Base-by-base conservation (phyloP, 805 yeast species). In the Metschnikowia peoriensis region DNA sequence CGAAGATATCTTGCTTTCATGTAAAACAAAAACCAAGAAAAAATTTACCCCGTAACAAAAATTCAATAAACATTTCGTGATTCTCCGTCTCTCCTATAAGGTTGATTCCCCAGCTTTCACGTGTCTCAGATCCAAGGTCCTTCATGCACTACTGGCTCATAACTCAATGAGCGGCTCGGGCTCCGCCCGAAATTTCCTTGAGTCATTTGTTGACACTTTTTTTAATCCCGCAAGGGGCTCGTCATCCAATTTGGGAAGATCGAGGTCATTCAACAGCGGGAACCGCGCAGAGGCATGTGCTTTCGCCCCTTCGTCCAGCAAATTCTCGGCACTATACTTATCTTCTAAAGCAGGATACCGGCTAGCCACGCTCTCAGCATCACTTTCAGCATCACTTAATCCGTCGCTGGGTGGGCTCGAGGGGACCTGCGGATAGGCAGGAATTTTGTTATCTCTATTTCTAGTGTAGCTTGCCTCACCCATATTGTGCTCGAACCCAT, bases 161-260 rank as follows among this genome's bases (percentile, higher is more conserved):
- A 75, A 57, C 54, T 75, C 79, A 50, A 75, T 75, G 49, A 75
- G 67, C 15, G 76, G 74, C 53, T 71, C 76, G 7, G 77, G 77
- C 55, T 72, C 77, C 12, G 65, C 52, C 41, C 48, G 52, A 48
- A 11, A 58, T 52, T 55, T 60, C 47, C 46, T 49, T 15, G 52
- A 32, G 38, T 51, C 55, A n/a, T 41, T 45, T 22, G 56, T 38
- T 4, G 17, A 15, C 41, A 17, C 50, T 38, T 29, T 43, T n/a
- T 22, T 46, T 42, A 52, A 41, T 4, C 14, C 37, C 10, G 56
- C 28, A 47, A 44, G 46, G 34, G 38, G 27, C 38, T 17, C 41
- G 15, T 15, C 41, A 42, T 51, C 41, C 17, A 49, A 44, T 6
- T 44, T 48, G 7, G 52, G 49, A 28, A 49, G 52, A n/a, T 56